Percentiles rank a stretch among this genome's conserved stretches.
Evolutionary conservation across 345 rosid genomes (phyloP).

Genomic region (Eucalyptus pauciflora): DNA sequence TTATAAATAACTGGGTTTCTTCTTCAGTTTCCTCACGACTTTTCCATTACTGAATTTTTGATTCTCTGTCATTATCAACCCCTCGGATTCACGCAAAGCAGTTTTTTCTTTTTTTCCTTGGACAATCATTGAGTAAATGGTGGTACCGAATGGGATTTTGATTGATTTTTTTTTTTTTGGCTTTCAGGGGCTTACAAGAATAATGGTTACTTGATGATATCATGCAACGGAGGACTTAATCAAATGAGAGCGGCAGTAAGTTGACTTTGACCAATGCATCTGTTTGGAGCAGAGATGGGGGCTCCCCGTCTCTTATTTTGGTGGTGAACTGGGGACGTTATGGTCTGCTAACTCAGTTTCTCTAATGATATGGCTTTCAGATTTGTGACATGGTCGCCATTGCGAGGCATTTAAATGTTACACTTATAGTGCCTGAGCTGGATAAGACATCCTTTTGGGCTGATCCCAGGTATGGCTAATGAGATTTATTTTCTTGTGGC

Average conservation of each 20-base stretch:
- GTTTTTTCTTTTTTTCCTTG: background rate
- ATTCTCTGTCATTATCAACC: background rate
- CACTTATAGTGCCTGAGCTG: constrained; percentile 17
- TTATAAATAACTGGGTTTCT: background rate
- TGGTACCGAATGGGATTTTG: background rate
- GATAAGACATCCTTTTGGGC: constrained; percentile 20
- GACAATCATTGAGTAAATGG: background rate
- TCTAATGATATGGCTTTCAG: constrained; percentile 1
- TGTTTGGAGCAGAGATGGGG: background rate
- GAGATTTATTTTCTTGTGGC: background rate
- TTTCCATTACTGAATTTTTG: background rate
- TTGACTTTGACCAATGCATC: background rate
- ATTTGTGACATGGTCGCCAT: constrained; percentile 26
- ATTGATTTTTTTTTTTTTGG: background rate
- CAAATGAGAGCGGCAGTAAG: constrained; percentile 18
- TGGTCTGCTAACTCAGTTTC: background rate
- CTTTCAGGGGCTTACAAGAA: constrained; percentile 11
- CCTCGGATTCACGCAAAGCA: background rate
- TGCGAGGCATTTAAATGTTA: constrained; percentile 19
- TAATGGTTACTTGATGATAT: constrained; percentile 12
- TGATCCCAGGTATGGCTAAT: constrained; percentile 14
- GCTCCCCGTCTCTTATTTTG: background rate
- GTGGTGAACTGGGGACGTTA: background rate
- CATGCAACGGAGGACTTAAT: constrained; percentile 22
- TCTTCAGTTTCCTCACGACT: background rate